Conservation (phyloP, 768 basidiomycete species). For the Tephrocybe rancida region DNA sequence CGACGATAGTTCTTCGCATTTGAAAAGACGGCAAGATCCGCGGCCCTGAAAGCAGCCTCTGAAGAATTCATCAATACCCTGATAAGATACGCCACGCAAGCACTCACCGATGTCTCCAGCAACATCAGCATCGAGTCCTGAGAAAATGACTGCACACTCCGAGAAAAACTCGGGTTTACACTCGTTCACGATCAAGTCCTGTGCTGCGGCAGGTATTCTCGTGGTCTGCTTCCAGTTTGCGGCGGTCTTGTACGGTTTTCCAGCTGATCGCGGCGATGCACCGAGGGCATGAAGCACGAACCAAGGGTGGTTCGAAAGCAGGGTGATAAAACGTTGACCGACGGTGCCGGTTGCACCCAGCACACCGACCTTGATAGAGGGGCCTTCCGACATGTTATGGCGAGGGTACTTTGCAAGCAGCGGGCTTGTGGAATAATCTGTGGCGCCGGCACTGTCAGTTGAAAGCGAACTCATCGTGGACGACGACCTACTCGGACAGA, state of each 20-base stretch:
- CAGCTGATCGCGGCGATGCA: constrained; percentile 86
- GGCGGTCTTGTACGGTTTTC: constrained; percentile 74
- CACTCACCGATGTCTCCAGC: constrained; percentile 90
- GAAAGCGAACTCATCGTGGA: constrained; percentile 16
- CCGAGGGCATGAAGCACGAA: constrained; percentile 87
- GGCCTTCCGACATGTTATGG: constrained; percentile 35
- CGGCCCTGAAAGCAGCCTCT: constrained; percentile 86
- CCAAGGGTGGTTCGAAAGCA: constrained; percentile 88
- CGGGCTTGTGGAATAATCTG: constrained; percentile 27
- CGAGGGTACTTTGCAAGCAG: constrained; percentile 34
- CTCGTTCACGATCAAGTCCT: constrained; percentile 66
- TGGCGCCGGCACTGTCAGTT: constrained; percentile 23
- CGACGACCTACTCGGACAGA: constrained; percentile 8
- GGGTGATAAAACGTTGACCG: constrained; percentile 91
- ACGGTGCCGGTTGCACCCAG: constrained; percentile 93
- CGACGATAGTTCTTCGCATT: constrained; percentile 97
- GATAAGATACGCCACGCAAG: not conserved
- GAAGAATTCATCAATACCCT: constrained; percentile 10
- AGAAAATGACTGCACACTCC: constrained; percentile 89
- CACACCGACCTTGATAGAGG: constrained; percentile 59
- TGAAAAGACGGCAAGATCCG: constrained; percentile 92
- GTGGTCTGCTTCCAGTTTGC: constrained; percentile 87
- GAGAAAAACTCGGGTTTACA: constrained; percentile 79
- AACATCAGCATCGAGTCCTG: constrained; percentile 93
- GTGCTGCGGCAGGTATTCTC: constrained; percentile 68